phyloP scores from a whole-genome alignment of 345 rosid genomes.

The Boechera divaricarpa region DNA sequence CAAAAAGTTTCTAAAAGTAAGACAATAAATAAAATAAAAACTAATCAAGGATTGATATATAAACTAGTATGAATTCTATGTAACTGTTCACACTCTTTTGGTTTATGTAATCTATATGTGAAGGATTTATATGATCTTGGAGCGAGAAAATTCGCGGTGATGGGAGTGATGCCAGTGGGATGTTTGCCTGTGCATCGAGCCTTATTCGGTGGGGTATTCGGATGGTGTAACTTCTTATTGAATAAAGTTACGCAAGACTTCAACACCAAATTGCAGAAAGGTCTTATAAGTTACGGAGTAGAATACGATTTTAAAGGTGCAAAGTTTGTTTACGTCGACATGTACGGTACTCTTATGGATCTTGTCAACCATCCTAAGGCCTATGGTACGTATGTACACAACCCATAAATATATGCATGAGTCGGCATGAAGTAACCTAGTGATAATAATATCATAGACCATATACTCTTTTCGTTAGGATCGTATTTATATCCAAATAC shows the following conservation, averaged over 20 bases:
- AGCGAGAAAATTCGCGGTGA: conserved; percentile 44
- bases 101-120: conserved; percentile 18
- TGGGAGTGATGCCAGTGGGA: conserved; percentile 45
- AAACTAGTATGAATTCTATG: neutral
- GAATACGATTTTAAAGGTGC: conserved; percentile 39
- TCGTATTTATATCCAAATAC: neutral
- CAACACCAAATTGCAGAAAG: conserved; percentile 39
- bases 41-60: neutral
- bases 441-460: neutral
- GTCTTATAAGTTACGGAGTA: conserved; percentile 29
- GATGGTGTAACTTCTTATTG: conserved; percentile 36
- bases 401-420: neutral
- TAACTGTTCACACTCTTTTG: conserved; percentile 16
- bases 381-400: conserved; percentile 36
- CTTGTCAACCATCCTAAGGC: conserved; percentile 40
- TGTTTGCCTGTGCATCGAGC: conserved; percentile 36
- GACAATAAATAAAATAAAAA: neutral
- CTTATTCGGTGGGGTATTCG: conserved; percentile 20
- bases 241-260: conserved; percentile 28
- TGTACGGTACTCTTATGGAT: conserved; percentile 41
- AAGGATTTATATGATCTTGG: conserved; percentile 43
- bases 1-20: conserved; percentile 51
- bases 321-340: conserved; percentile 43
- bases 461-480: no score
- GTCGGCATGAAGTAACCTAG: conserved; percentile 3